Base-by-base conservation (phyloP, 1,284 basidiomycete species). In the Malassezia vespertilionis region DNA sequence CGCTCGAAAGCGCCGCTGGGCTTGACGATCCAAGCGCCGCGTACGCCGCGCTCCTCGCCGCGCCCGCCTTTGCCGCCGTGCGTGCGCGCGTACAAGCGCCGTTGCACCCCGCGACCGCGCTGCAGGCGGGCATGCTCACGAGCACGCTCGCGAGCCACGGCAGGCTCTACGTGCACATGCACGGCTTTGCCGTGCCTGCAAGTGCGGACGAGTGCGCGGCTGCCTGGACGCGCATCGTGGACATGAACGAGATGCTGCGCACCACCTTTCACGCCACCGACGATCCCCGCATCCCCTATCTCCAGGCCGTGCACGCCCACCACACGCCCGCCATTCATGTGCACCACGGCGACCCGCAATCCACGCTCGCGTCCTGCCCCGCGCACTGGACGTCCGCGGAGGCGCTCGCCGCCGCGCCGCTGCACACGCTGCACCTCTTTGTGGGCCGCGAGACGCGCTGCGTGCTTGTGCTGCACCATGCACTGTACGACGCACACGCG, bases 121-220 rank as follows among this genome's bases (percentile, higher is more conserved):
- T 69, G 35, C 68, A 71, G 40, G 44, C 57, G 1, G 63, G 65
- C 6, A 65, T 69, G 61, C 57, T 71, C 32, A 52, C 61, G 0
- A 60, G 67, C 33, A 57, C 58, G 12, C 49, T 64, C 18, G 53
- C 55, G 4, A 56, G 52, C 5, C 35, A 40, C 1, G 62, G 62
- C 18, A 40, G 33, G 8, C 44, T 61, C 4, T 66, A 69, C 50
- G 50, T 61, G 45, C 62, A 65, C 34, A 54, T 53, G 30, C 60
- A 63, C 21, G 48, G 46, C 2, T 59, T 59, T 43, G 21, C 37
- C 36, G 33, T 60, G 2, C 34, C 37, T 7, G 31, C 11, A 0
- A n/a, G 35, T 2, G 22, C 33, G 4, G 45, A 51, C 3, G 32
- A 41, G n/a, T 32, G 55, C 2, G 28, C 21, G 4, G 32, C 32